These are phyloP conservation scores for Sporodiniella umbellata DNA, from an alignment of 371 early-diverging fungal genomes.

Conservation along the genomic window DNA sequence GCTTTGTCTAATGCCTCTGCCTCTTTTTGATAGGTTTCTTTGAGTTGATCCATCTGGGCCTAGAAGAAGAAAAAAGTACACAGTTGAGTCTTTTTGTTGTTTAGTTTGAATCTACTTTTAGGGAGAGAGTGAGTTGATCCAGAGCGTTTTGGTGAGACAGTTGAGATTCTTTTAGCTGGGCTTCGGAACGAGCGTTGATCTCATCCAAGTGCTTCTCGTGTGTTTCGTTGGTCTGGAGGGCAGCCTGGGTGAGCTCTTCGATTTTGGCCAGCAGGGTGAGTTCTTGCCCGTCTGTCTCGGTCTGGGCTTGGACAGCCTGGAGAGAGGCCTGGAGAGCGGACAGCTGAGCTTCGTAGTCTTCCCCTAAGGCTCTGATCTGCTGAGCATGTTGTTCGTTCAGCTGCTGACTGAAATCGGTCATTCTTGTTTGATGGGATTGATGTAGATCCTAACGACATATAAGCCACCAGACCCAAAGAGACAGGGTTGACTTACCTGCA, in stretches of 20 bases:
- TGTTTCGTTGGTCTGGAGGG: conserved; percentile 1
- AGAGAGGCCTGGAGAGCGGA: conserved; percentile 11
- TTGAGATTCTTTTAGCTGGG: conserved; percentile 6
- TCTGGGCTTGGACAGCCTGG: too few species aligned
- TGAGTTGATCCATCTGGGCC: conserved; percentile 12
- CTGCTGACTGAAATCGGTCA: conserved; percentile 20
- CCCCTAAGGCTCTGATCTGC: conserved; percentile 13
- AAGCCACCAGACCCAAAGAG: too few species aligned
- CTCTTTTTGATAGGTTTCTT: conserved; percentile 11
- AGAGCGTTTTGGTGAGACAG: conserved; percentile 8
- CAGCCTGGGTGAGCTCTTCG: conserved; percentile 10
- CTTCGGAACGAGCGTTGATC: conserved; percentile 6
- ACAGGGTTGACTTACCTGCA: conserved; percentile 20
- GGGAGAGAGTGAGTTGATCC: conserved; percentile 1
- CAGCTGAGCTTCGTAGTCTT: conserved; percentile 19
- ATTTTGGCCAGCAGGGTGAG: conserved; percentile 16
- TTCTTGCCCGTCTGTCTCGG: too few species aligned
- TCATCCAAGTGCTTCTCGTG: conserved; percentile 14
- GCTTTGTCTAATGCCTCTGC: conserved; percentile 5
- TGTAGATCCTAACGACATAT: conserved; percentile 25
- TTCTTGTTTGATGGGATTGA: conserved; percentile 25
- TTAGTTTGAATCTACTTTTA: conserved; percentile 10
- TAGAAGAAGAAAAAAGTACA: not conserved
- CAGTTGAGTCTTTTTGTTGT: not conserved
- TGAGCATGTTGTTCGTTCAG: conserved; percentile 19